phyloP scores from a whole-genome alignment of 2,329 filamentous ascomycete genomes.

The Colletotrichum incanum region DNA sequence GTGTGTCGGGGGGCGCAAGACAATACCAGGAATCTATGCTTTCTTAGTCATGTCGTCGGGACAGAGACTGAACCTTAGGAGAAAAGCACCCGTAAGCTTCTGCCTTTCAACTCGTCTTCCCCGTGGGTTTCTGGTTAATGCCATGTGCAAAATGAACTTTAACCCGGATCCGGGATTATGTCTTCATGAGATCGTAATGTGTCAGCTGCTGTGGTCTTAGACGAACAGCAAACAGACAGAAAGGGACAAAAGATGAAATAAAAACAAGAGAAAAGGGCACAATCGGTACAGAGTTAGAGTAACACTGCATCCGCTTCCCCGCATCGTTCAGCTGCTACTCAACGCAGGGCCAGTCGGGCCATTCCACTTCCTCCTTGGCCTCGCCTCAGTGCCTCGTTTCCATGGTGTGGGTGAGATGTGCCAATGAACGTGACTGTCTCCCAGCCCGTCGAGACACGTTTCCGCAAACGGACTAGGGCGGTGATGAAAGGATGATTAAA shows the following conservation, averaged over 20 bases:
- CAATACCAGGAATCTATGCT: not conserved
- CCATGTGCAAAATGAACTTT: not conserved
- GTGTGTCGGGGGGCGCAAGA: not conserved
- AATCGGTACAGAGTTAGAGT: not conserved
- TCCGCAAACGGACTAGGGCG: slow-evolving; percentile 26
- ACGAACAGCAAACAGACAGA: not conserved
- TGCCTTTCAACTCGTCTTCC: not conserved
- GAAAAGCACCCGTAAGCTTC: not conserved
- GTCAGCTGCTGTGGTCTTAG: not conserved
- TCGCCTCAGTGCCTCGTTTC: slow-evolving; percentile 8
- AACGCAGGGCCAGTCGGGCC: slow-evolving; percentile 31
- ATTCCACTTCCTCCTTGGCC: slow-evolving; percentile 21
- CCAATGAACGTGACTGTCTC: not conserved
- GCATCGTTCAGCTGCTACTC: slow-evolving; percentile 9
- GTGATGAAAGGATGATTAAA: not conserved
- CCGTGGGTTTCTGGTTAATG: not conserved
- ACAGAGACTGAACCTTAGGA: too few relatives aligned
- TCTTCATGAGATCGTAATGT: not conserved
- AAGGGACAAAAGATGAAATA: too few relatives aligned
- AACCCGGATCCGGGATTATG: not conserved
- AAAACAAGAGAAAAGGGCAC: not conserved
- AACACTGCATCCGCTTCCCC: slow-evolving; percentile 19
- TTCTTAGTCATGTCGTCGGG: not conserved
- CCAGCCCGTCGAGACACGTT: slow-evolving; percentile 3
- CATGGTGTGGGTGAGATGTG: not conserved